Percentiles rank a stretch among this genome's conserved stretches.
Evolutionary conservation across 1,284 basidiomycete genomes (phyloP).

Genomic region (Papiliotrema flavescens): DNA sequence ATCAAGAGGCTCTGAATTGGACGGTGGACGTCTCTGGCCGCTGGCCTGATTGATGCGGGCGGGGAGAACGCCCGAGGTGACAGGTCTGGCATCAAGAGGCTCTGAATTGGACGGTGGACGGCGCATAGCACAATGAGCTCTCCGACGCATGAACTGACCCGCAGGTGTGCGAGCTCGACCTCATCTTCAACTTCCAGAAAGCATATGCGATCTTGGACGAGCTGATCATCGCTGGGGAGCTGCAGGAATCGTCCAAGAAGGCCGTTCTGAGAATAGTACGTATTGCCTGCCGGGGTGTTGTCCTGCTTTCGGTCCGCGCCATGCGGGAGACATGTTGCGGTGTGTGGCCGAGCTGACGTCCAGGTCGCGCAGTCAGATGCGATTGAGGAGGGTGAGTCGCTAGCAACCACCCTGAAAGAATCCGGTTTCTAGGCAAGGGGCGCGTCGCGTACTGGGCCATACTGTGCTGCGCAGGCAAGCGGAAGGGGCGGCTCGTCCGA

Average conservation of each 20-base stretch:
- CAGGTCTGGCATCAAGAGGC: too few species aligned
- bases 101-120: background rate
- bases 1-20: background rate
- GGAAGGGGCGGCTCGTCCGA: background rate
- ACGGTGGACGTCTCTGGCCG: too few species aligned
- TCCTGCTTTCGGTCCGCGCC: too few species aligned
- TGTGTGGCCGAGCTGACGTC: slow-evolving; percentile 47
- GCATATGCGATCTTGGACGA: slow-evolving; percentile 98
- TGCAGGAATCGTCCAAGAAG: slow-evolving; percentile 99
- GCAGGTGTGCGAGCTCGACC: slow-evolving; percentile 93
- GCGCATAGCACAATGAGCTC: too few species aligned
- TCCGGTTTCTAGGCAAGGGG: slow-evolving; percentile 19
- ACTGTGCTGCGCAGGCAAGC: background rate
- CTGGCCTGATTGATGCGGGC: too few species aligned
- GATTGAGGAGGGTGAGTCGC: slow-evolving; percentile 52
- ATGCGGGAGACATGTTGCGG: too few species aligned
- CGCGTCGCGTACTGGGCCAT: background rate
- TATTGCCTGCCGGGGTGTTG: slow-evolving; percentile 49
- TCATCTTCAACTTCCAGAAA: slow-evolving; percentile 99
- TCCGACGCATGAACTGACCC: background rate
- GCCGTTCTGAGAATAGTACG: slow-evolving; percentile 81
- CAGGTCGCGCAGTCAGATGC: slow-evolving; percentile 52
- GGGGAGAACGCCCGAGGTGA: too few species aligned
- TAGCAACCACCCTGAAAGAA: slow-evolving; percentile 18
- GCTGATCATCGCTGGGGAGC: slow-evolving; percentile 93